Percentiles rank a stretch among this genome's conserved stretches.
phyloP scores from a whole-genome alignment of 352 stramenopile genomes.

The Hyphochytrium catenoides region DNA sequence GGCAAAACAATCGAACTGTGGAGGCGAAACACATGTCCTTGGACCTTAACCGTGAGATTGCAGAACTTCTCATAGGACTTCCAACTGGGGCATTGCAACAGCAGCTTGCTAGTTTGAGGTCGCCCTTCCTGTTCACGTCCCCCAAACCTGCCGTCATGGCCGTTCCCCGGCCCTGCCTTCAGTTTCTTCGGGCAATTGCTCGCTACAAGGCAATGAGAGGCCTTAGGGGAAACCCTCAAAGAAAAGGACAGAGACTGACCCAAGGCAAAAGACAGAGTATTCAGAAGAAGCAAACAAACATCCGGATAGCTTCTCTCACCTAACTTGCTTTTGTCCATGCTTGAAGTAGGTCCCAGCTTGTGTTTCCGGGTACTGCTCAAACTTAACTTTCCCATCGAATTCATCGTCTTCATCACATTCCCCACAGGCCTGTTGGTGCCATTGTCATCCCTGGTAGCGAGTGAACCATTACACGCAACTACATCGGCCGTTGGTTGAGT shows the following conservation, averaged over 20 bases:
- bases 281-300: no score
- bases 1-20: conserved; percentile 37
- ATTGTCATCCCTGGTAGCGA: no score
- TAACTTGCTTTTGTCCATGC: conserved; percentile 4
- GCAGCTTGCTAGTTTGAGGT: conserved; percentile 2
- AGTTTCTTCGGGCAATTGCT: neutral
- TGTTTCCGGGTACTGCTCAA: no score
- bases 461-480: no score
- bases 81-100: conserved; percentile 30
- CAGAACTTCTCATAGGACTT: conserved; percentile 13
- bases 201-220: neutral
- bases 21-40: conserved; percentile 34
- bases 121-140: neutral
- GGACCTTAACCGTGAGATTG: conserved; percentile 34
- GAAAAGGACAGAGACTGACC: neutral
- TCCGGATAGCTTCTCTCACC: neutral
- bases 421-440: no score
- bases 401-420: no score
- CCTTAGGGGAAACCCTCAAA: conserved; percentile 1
- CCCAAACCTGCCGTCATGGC: neutral
- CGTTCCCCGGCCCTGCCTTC: conserved; percentile 2
- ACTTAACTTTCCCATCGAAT: no score
- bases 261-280: neutral
- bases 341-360: neutral
- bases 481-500: no score